Evolutionary conservation across 331 rosid genomes (phyloP), one percentile per base, ranked within the genome.

Genomic region (Dryas integrifolia): DNA sequence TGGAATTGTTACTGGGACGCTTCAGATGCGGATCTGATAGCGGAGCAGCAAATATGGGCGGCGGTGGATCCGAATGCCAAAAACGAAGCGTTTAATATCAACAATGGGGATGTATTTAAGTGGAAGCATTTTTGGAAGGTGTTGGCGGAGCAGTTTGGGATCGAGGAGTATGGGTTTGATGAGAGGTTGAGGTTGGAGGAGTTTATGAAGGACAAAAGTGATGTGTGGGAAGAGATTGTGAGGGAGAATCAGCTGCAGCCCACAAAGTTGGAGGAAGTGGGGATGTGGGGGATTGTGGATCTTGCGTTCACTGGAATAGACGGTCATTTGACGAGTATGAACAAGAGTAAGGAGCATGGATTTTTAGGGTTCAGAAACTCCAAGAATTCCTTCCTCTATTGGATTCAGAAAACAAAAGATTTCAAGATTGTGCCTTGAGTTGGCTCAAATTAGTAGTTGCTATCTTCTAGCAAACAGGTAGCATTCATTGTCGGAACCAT

Each of bases 81-180:
- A 67, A 87, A 89, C 52, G 87, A 89, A 55, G 92, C 87, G 0
- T 89, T 89, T 38, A 89, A 89, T 56, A 75, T 80, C 50, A 80
- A 55, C 80, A 89, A 89, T 1, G 90, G 92, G 3, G 92, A 89
- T 51, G 87, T 87, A 7, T 89, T 81, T 48, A 87, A 64, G 78
- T 89, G 92, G 92, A 89, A 87, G 76, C 90, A 85, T 2, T 59
- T 89, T 14, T 89, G 96, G 96, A 89, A 83, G 75, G 88, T 80
- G 52, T 59, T 89, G 86, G 92, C 92, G 3, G 92, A 87, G 69
- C 88, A 87, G 65, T 89, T 85, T 71, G 89, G 62, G 81, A 89
- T 89, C 39, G 88, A 85, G 78, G 86, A 89, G 2, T 85, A 81
- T 9, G 92, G 92, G 47, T 83, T 77, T 30, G 35, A 30, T 7